Base-by-base conservation (phyloP, 257 asterid species). In the Solanum appendiculatum region DNA sequence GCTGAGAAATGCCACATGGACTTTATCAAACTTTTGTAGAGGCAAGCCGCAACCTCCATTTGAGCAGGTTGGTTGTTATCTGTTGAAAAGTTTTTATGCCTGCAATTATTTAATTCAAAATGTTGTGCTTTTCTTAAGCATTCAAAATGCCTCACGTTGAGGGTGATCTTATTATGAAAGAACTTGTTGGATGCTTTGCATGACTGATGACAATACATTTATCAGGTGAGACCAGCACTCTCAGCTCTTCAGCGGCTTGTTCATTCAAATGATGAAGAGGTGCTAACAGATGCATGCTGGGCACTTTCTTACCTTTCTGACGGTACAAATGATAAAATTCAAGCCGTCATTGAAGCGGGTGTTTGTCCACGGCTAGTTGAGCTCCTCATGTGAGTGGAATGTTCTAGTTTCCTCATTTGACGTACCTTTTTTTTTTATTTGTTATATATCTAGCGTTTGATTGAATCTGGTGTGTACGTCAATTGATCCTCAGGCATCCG, bases 1-100 rank as follows among this genome's bases (percentile, higher is more conserved):
- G 99, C 94, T 96, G 90, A 94, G 99, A 91, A 96, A 95, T 86
- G 98, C 99, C 60, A 96, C 99, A 27, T 96, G 99, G 99, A 94
- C 99, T 21, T 82, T 96, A 74, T 96, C 99, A 40, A 96, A 96
- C 92, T 94, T 96, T 92, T 96, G 99, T 92, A 91, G 99, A 85
- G 99, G 99, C 92, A 96, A 96, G 90, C 99, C 99, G 36, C 99
- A 93, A 84, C 99, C 99, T 86, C 93, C 93, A 34, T 96, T 96
- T 90, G 98, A 96, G 94, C 98, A 93, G 97, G 99, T 96, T 88
- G 69, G 87, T 70, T 63, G 27, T 85, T 73, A 56, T 27, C 33
- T 29, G 83, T 39, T 46, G 21, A 72, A 74, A 39, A 58, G 7
- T 69, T 80, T 75, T 31, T 31, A 42, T 42, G 14, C 58, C 14